phyloP scores from a whole-genome alignment of 768 basidiomycete genomes.

The Boletellus emodensis region DNA sequence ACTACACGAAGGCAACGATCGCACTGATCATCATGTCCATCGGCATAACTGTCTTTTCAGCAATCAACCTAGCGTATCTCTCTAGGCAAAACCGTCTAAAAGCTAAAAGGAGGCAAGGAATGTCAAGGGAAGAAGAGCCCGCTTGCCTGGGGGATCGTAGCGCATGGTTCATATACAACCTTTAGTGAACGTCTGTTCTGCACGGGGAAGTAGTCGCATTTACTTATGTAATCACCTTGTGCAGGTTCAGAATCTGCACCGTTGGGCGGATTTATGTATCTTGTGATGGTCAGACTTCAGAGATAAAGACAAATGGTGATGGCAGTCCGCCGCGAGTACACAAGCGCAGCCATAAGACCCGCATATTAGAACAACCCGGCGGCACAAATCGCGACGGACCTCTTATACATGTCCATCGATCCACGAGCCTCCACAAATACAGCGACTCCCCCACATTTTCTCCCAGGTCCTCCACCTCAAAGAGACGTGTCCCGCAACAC shows the following conservation, averaged over 20 bases:
- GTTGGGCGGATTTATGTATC: no score
- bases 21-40: slow-evolving; percentile 35
- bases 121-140: slow-evolving; percentile 34
- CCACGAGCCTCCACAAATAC: slow-evolving; percentile 75
- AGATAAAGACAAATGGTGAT: no score
- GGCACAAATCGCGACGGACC: no score
- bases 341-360: no score
- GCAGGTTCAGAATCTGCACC: no score
- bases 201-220: no score
- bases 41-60: slow-evolving; percentile 36
- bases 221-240: no score
- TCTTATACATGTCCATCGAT: slow-evolving; percentile 16
- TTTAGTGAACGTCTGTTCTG: slow-evolving; percentile 22
- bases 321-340: no score
- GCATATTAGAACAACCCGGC: neutral
- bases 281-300: no score
- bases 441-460: slow-evolving; percentile 52
- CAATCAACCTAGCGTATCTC: slow-evolving; percentile 40
- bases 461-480: slow-evolving; percentile 62
- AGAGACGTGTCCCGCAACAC: slow-evolving; percentile 31
- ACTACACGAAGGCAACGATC: slow-evolving; percentile 46
- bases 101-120: slow-evolving; percentile 31
- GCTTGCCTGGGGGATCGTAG: slow-evolving; percentile 35
- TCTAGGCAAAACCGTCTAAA: slow-evolving; percentile 45
- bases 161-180: slow-evolving; percentile 52